These are phyloP conservation scores for Monoraphidium neglectum DNA, from an alignment of 139 green algal genomes.

Conservation along the genomic window DNA sequence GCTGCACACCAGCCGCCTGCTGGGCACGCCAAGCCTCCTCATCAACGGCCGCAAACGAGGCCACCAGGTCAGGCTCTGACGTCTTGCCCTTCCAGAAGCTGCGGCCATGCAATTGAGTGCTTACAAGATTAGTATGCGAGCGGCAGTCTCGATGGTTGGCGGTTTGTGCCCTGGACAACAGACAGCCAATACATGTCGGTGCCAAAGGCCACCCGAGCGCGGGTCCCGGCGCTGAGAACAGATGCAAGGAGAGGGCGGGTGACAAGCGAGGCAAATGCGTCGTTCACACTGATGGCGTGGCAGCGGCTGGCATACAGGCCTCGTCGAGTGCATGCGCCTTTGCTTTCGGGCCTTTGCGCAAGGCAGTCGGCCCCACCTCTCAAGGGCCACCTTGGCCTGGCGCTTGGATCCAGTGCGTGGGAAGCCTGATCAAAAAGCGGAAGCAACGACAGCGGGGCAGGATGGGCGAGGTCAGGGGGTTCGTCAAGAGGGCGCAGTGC, in stretches of 20 bases:
- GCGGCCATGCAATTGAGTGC: no score
- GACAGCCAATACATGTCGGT: background rate
- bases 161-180: background rate
- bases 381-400: slow-evolving; percentile 86
- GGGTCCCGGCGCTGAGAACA: background rate
- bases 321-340: background rate
- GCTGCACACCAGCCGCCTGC: slow-evolving; percentile 54
- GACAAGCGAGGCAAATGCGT: background rate
- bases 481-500: no score
- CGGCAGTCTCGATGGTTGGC: background rate
- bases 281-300: slow-evolving; percentile 1
- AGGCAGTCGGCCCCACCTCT: slow-evolving; percentile 55
- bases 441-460: background rate
- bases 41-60: slow-evolving; percentile 39
- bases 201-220: background rate
- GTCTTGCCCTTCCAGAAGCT: slow-evolving; percentile 73
- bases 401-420: slow-evolving; percentile 76
- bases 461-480: no score
- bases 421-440: slow-evolving; percentile 52
- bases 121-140: no score
- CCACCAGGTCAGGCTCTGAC: slow-evolving; percentile 55
- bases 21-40: slow-evolving; percentile 59
- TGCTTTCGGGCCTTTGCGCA: background rate
- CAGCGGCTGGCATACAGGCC: background rate
- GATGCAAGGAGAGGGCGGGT: no score